phyloP scores from a whole-genome alignment of 192 early-diverging fungal genomes.

The Coemansia sp. region DNA sequence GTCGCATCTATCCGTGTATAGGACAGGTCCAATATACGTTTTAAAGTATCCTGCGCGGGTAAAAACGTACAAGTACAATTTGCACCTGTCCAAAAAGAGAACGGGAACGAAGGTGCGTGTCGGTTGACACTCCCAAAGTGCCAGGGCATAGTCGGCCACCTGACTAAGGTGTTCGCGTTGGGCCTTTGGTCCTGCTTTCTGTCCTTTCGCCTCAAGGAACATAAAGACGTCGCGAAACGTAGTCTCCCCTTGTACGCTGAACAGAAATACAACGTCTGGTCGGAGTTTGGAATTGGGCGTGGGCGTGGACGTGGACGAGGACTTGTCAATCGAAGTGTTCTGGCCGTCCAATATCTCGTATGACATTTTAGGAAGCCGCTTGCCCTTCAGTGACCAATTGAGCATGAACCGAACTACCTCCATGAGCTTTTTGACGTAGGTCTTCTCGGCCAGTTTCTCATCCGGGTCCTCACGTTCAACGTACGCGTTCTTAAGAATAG shows the following conservation, averaged over 20 bases:
- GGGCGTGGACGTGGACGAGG: too few relatives aligned
- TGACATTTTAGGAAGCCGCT: too few relatives aligned
- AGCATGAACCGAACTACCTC: neutral
- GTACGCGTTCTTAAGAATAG: too few relatives aligned
- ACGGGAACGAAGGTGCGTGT: constrained; percentile 17
- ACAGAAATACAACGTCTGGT: too few relatives aligned
- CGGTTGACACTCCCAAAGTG: constrained; percentile 8
- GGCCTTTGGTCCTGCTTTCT: neutral
- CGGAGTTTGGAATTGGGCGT: too few relatives aligned
- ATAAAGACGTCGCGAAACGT: too few relatives aligned
- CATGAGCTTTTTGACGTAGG: neutral
- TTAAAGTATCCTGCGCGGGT: constrained; percentile 5
- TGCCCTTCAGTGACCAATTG: too few relatives aligned
- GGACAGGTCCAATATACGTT: constrained; percentile 7
- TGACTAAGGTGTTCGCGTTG: constrained; percentile 14
- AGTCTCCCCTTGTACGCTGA: too few relatives aligned
- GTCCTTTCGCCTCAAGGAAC: neutral
- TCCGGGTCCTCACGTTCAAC: too few relatives aligned
- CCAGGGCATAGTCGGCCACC: constrained; percentile 17
- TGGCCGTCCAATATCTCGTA: too few relatives aligned
- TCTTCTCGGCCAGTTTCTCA: neutral
- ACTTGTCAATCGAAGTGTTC: too few relatives aligned
- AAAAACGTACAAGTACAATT: constrained; percentile 23
- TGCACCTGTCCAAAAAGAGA: constrained; percentile 6
- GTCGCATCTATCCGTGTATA: neutral